A percentile compares a stretch with the other conserved stretches of the same genome.
phyloP scores from a whole-genome alignment of 192 early-diverging fungal genomes.

The Paraglomus brasilianum region DNA sequence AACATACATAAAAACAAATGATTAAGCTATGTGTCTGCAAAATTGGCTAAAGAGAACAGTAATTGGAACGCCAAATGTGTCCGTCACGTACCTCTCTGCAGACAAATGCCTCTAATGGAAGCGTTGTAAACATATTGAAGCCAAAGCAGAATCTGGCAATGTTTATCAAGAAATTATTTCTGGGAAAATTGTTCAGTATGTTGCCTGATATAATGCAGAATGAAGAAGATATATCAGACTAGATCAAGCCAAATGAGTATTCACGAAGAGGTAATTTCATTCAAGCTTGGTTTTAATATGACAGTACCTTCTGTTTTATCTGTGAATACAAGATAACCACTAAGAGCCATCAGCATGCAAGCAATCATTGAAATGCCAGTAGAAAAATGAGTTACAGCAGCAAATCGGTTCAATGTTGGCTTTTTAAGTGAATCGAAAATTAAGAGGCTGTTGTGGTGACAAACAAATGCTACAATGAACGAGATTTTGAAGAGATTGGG shows the following conservation, averaged over 20 bases:
- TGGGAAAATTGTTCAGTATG: constrained; percentile 86
- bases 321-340: constrained; percentile 78
- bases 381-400: constrained; percentile 78
- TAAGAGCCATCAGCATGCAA: constrained; percentile 69
- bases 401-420: constrained; percentile 83
- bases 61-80: not conserved
- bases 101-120: constrained; percentile 88
- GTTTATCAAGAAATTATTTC: constrained; percentile 77
- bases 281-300: not conserved
- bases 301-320: constrained; percentile 73
- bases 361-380: constrained; percentile 67
- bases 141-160: constrained; percentile 84
- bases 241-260: not conserved
- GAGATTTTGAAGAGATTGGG: not conserved
- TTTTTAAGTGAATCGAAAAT: constrained; percentile 83
- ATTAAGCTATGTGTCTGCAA: not conserved
- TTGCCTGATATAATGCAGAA: constrained; percentile 57
- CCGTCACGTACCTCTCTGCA: constrained; percentile 67
- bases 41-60: not conserved
- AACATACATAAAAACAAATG: constrained; percentile 18
- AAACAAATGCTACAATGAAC: constrained; percentile 74
- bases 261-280: not conserved
- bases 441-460: constrained; percentile 93
- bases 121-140: constrained; percentile 93
- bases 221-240: constrained; percentile 18